Conservation (phyloP, 2,329 filamentous ascomycete species). For the Zarea fungicola region DNA sequence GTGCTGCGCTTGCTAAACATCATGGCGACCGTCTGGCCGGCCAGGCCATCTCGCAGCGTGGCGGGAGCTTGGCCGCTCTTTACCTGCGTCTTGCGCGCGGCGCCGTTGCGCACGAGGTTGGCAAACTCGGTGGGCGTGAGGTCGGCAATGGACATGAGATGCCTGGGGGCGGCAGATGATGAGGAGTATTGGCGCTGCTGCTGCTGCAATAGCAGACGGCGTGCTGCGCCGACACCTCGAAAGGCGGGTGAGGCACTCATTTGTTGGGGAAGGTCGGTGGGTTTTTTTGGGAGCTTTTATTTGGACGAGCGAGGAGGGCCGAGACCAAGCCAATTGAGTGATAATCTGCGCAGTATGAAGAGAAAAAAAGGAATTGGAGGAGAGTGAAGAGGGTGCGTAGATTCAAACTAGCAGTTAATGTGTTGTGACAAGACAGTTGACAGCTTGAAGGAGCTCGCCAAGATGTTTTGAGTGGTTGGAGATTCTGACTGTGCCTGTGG, state of each 20-base stretch:
- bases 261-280: not conserved
- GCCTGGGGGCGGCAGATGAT: constrained; percentile 52
- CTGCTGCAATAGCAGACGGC: not conserved
- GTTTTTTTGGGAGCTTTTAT: not conserved
- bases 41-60: constrained; percentile 56
- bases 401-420: no score
- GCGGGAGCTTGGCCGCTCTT: constrained; percentile 57
- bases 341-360: no score
- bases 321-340: not conserved
- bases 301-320: not conserved
- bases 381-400: no score
- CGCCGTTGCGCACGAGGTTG: constrained; percentile 76
- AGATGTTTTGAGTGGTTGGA: not conserved
- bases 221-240: not conserved
- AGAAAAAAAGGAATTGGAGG: no score
- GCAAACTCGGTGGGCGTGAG: constrained; percentile 74
- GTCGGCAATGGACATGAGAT: constrained; percentile 88
- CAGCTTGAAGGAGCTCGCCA: no score
- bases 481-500: constrained; percentile 2
- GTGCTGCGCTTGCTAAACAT: constrained; percentile 97
- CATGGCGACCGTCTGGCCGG: constrained; percentile 82
- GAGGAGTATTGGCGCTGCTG: constrained; percentile 1
- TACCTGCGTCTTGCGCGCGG: constrained; percentile 67
- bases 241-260: constrained; percentile 7
- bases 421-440: no score